Base-by-base conservation (phyloP, 2,329 filamentous ascomycete species). In the Curvularia spicifera region DNA sequence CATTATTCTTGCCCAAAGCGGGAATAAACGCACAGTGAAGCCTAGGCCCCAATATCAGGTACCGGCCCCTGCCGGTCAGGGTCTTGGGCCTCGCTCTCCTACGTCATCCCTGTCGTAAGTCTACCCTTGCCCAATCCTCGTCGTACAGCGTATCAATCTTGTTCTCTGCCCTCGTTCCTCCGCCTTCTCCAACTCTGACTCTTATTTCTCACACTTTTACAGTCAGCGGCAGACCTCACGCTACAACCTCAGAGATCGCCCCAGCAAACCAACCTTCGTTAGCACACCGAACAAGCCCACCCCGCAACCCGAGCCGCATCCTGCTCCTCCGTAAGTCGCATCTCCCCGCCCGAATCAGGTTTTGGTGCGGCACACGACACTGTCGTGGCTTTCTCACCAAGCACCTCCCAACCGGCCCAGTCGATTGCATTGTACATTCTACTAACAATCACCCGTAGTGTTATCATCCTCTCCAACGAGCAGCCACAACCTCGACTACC, bases 101-200 rank as follows among this genome's bases (percentile, higher is more conserved):
- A 69, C 69, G 69, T 71, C 69, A 71, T 65, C 54, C 51, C 47
- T 62, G 49, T 48, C 56, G 67, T 71, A 66, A 46, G 68, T 61
- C 29, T 45, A 35, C 52, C 64, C 59, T 53, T 61, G 56, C 56
- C 57, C 57, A 49, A 54, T 59, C 31, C 43, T 46, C 43, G 24
- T 53, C 42, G 26, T 47, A 49, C 50, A 28, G 37, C 26, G 13
- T 56, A 31, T 29, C 31, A 5, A 29, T 58, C 53, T 61, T 35
- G 33, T 12, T 35, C 13, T 35, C 12, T n/a, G 2, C 13, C 33
- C 33, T n/a, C 53, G 48, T 7, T 18, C 53, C 50, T 39, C 40
- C 20, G 33, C 47, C 44, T 20, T 24, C 18, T 44, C 22, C 20
- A 24, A 20, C 39, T 45, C 35, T 55, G 47, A 55, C 26, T 46